phyloP scores from a whole-genome alignment of 2,329 filamentous ascomycete genomes.

The Tolypocladium nubicola region DNA sequence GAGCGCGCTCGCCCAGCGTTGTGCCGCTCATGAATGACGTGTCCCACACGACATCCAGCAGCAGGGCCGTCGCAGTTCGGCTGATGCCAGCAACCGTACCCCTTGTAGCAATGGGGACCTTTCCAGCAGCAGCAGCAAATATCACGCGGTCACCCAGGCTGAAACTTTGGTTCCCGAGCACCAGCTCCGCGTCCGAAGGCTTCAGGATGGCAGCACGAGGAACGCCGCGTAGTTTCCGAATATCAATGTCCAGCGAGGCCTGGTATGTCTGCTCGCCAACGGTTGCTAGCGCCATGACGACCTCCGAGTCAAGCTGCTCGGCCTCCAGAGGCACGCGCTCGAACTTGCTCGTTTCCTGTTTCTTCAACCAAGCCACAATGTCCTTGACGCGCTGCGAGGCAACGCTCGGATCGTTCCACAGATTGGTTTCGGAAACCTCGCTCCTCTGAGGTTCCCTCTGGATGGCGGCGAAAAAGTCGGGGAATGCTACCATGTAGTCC shows the following conservation, averaged over 20 bases:
- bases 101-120: conserved; percentile 83
- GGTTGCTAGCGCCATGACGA: conserved; percentile 70
- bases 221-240: conserved; percentile 67
- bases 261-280: conserved; percentile 56
- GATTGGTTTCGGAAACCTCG: conserved; percentile 73
- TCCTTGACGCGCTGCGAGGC: conserved; percentile 82
- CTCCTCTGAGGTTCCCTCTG: conserved; percentile 77
- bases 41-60: conserved; percentile 91
- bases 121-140: conserved; percentile 85
- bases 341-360: conserved; percentile 80
- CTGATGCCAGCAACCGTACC: conserved; percentile 95
- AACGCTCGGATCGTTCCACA: conserved; percentile 63
- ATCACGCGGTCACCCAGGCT: conserved; percentile 80
- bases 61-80: conserved; percentile 67
- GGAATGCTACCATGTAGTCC: conserved; percentile 88
- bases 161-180: conserved; percentile 77
- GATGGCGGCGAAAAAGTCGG: conserved; percentile 87
- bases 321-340: conserved; percentile 94
- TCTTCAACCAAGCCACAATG: conserved; percentile 87
- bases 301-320: conserved; percentile 86
- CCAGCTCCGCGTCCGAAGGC: conserved; percentile 91
- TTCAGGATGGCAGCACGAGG: conserved; percentile 83
- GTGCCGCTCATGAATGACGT: conserved; percentile 95
- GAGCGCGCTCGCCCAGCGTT: conserved; percentile 79
- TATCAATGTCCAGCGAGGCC: conserved; percentile 40